A percentile compares a stretch with the other conserved stretches of the same genome.
Conservation (phyloP, 176 grass and related monocot genomes). For the Triticum dicoccoides region DNA sequence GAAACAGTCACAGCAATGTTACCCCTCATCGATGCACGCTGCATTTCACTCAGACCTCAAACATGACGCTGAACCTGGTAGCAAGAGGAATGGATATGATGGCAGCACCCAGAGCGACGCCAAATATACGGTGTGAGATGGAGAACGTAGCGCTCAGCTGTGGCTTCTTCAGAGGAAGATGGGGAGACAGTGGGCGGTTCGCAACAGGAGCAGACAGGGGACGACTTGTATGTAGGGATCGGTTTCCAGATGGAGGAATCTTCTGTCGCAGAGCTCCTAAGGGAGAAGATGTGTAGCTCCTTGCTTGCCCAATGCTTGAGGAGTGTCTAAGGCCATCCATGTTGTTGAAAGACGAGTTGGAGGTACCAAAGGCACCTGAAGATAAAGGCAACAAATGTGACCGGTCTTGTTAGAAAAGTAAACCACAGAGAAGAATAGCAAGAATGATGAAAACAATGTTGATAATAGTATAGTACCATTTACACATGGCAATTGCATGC, state of each 20-base stretch:
- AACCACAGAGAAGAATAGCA: background rate
- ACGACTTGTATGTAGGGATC: constrained; percentile 44
- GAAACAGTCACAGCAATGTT: background rate
- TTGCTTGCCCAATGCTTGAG: constrained; percentile 39
- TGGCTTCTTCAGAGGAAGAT: constrained; percentile 85
- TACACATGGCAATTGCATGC: background rate
- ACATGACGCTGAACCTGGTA: constrained; percentile 57
- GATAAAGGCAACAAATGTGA: background rate
- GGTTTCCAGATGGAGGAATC: constrained; percentile 24
- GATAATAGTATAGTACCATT: background rate
- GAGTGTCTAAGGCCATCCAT: background rate
- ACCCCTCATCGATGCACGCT: background rate
- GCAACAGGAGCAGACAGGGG: constrained; percentile 39
- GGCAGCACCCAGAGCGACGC: constrained; percentile 42
- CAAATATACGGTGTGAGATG: constrained; percentile 85
- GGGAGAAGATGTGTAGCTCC: constrained; percentile 26
- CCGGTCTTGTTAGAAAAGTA: background rate
- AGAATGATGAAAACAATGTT: background rate
- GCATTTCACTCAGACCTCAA: constrained; percentile 49
- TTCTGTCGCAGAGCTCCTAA: constrained; percentile 18
- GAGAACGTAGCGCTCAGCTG: constrained; percentile 76
- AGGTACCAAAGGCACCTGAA: constrained; percentile 40
- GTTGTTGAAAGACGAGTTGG: constrained; percentile 8
- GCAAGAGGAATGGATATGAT: constrained; percentile 65
- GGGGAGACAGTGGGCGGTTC: constrained; percentile 77